Conservation (phyloP, 2,329 filamentous ascomycete genomes). For the Beauveria sp. region DNA sequence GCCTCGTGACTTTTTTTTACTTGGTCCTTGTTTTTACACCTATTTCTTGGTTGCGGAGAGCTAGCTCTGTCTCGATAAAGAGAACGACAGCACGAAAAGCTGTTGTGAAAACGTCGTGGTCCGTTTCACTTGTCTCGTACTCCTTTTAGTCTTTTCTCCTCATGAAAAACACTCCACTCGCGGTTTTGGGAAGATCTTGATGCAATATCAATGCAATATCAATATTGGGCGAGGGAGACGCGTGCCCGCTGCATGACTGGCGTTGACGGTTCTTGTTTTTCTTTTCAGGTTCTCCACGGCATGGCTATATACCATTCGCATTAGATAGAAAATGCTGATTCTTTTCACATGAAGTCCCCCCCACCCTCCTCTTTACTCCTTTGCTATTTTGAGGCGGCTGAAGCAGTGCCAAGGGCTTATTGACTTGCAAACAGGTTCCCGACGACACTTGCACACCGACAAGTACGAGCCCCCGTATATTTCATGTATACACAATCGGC, state of each 20-base stretch:
- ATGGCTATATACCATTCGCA: constrained; percentile 2
- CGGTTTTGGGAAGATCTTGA: background rate
- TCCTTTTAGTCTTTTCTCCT: background rate
- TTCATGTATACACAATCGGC: too few species aligned
- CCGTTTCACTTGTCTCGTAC: background rate
- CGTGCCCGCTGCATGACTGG: constrained; percentile 5
- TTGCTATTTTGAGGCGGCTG: background rate
- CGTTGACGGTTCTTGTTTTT: background rate
- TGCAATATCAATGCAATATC: constrained; percentile 1
- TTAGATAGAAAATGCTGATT: background rate
- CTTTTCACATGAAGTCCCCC: background rate
- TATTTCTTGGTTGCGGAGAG: background rate
- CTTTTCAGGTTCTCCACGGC: background rate
- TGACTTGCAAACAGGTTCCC: too few species aligned
- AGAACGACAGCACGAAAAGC: background rate
- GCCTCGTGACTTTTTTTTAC: background rate
- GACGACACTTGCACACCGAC: too few species aligned
- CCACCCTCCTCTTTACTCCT: background rate
- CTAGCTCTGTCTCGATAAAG: background rate
- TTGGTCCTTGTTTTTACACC: background rate
- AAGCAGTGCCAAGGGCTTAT: too few species aligned
- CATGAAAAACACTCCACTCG: constrained; percentile 1
- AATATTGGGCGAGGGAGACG: background rate
- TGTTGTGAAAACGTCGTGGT: background rate
- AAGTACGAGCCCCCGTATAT: too few species aligned